Conservation (phyloP, 805 yeast species). For the Saturnispora galanensis region DNA sequence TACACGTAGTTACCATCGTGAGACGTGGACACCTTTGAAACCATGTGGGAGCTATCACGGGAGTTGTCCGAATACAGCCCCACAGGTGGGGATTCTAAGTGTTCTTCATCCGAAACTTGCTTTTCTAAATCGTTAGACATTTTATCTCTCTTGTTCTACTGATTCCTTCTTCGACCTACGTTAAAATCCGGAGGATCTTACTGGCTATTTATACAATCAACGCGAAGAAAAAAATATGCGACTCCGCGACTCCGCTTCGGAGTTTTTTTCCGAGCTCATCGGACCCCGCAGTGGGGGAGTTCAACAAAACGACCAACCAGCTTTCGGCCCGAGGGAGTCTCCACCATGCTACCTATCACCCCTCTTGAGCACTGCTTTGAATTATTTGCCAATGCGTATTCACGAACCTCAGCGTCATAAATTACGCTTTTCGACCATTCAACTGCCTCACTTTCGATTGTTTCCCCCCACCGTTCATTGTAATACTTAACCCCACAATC, state of each 20-base stretch:
- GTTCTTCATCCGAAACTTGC: conserved; percentile 14
- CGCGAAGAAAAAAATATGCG: background rate
- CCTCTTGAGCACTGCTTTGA: background rate
- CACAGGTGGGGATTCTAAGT: conserved; percentile 17
- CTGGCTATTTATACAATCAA: background rate
- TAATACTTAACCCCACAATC: background rate
- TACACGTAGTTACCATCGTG: conserved; percentile 54
- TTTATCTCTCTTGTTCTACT: conserved; percentile 4
- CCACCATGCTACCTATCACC: background rate
- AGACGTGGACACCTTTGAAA: conserved; percentile 33
- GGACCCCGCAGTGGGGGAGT: background rate
- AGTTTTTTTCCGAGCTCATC: background rate
- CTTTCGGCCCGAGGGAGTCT: background rate
- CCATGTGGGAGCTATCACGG: conserved; percentile 3
- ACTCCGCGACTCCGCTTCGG: background rate
- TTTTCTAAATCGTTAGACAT: conserved; percentile 16
- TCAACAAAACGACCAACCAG: background rate
- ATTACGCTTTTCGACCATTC: background rate
- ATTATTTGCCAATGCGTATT: background rate
- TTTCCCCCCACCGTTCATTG: background rate
- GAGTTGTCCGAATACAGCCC: conserved; percentile 15
- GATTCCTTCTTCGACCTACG: background rate
- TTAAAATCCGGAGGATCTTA: background rate
- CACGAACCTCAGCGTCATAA: background rate
- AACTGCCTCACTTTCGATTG: background rate